Percentiles rank a stretch among this genome's conserved stretches.
phyloP scores from a whole-genome alignment of 106 monocot genomes.

The Allium fistulosum region DNA sequence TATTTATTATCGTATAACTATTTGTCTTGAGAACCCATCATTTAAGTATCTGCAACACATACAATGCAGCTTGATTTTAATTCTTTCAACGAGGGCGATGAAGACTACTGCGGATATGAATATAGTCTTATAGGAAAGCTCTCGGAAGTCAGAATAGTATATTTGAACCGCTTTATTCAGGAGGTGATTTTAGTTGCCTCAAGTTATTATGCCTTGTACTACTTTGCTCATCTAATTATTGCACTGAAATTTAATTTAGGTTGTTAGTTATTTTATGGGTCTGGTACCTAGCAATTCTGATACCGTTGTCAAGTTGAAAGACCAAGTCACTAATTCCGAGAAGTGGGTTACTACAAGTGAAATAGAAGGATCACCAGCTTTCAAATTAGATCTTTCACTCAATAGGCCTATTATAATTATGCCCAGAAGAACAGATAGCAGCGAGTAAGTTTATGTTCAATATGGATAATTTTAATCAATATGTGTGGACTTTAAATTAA shows the following conservation, averaged over 20 bases:
- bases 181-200: slow-evolving; percentile 41
- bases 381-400: slow-evolving; percentile 84
- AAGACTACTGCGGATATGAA: slow-evolving; percentile 85
- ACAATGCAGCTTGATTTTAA: slow-evolving; percentile 85
- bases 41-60: neutral
- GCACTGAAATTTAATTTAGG: slow-evolving; percentile 27
- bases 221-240: neutral
- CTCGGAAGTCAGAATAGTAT: slow-evolving; percentile 93
- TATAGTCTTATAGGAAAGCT: slow-evolving; percentile 86
- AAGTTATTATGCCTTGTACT: neutral
- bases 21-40: neutral
- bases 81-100: slow-evolving; percentile 69
- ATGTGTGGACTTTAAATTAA: too few species aligned
- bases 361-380: slow-evolving; percentile 90
- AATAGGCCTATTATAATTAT: slow-evolving; percentile 85
- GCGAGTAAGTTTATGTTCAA: slow-evolving; percentile 48
- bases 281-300: slow-evolving; percentile 59
- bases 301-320: slow-evolving; percentile 74
- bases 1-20: too few species aligned
- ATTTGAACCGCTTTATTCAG: slow-evolving; percentile 90
- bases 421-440: slow-evolving; percentile 73
- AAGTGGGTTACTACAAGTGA: slow-evolving; percentile 73
- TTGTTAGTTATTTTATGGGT: slow-evolving; percentile 84
- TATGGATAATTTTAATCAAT: too few species aligned
- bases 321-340: slow-evolving; percentile 78